Conservation (phyloP, 495 filamentous ascomycete species). For the Neurospora sp. region DNA sequence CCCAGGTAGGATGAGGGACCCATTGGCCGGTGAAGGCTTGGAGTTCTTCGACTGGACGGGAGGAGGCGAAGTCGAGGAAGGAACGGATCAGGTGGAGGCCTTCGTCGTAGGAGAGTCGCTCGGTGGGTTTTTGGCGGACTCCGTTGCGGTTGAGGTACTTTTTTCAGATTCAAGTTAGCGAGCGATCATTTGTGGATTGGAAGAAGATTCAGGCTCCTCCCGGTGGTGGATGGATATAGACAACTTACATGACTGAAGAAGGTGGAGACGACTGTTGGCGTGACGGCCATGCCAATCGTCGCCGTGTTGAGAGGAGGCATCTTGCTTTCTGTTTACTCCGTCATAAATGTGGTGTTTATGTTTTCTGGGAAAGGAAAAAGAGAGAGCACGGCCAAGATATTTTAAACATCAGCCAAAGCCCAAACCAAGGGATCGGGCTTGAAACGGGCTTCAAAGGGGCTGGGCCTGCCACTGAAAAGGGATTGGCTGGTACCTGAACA, state of each 20-base stretch:
- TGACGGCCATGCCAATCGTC: conserved; percentile 60
- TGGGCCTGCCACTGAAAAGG: neutral
- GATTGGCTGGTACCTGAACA: neutral
- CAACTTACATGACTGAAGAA: conserved; percentile 63
- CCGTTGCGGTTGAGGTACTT: conserved; percentile 77
- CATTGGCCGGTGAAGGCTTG: conserved; percentile 84
- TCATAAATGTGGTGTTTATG: neutral
- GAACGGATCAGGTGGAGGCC: conserved; percentile 80
- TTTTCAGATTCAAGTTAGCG: neutral
- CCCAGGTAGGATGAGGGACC: conserved; percentile 84
- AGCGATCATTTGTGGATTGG: neutral
- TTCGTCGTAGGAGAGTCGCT: conserved; percentile 86
- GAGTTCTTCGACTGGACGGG: conserved; percentile 83
- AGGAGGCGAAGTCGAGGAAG: conserved; percentile 72
- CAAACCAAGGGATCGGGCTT: neutral
- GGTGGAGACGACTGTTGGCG: conserved; percentile 69
- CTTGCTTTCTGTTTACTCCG: neutral
- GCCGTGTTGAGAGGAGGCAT: conserved; percentile 52
- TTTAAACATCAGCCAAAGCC: neutral
- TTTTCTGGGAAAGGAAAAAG: neutral
- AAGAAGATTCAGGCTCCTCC: neutral
- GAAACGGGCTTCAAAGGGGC: neutral
- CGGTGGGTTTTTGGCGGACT: conserved; percentile 64
- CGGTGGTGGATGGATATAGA: neutral
- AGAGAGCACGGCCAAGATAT: neutral